These are phyloP conservation scores for Fagopyrum homotropicum DNA, from an alignment of 148 eudicot genomes.

Conservation along the genomic window DNA sequence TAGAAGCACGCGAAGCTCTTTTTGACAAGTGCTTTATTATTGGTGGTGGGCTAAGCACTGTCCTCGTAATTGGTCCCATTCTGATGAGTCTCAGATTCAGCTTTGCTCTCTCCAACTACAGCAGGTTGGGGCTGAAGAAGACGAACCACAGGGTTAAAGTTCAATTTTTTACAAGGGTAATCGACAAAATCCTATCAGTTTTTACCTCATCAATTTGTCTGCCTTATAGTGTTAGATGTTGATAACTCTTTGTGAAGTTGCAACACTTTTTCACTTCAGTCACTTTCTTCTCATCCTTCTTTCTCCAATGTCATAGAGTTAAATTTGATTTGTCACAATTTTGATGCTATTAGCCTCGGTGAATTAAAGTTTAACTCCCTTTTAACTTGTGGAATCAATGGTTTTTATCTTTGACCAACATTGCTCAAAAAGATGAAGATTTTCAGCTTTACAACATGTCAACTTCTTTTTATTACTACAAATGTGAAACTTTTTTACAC, in stretches of 20 bases:
- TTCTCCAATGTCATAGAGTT: background rate
- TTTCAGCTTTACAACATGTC: background rate
- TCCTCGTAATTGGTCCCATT: background rate
- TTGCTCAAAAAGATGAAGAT: background rate
- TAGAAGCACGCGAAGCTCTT: background rate
- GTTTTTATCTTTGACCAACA: background rate
- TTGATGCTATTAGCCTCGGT: background rate
- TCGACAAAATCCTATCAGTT: constrained; percentile 2
- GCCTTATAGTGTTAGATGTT: background rate
- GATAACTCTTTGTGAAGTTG: constrained; percentile 6
- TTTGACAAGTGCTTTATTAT: background rate
- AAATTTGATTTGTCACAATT: background rate
- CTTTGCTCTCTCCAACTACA: constrained; percentile 6
- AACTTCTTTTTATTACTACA: background rate
- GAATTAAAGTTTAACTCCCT: background rate
- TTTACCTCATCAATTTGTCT: constrained; percentile 2
- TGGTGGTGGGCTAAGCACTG: background rate
- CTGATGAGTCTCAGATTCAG: constrained; percentile 8
- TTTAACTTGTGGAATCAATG: background rate
- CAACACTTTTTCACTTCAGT: constrained; percentile 6
- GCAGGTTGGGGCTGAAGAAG: background rate
- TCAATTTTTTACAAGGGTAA: constrained; percentile 5
- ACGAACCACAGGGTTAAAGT: background rate
- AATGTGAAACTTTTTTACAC: background rate
- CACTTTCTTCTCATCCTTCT: constrained; percentile 5